phyloP scores from a whole-genome alignment of 305 asterid genomes.

The Fraxinus paxiana region DNA sequence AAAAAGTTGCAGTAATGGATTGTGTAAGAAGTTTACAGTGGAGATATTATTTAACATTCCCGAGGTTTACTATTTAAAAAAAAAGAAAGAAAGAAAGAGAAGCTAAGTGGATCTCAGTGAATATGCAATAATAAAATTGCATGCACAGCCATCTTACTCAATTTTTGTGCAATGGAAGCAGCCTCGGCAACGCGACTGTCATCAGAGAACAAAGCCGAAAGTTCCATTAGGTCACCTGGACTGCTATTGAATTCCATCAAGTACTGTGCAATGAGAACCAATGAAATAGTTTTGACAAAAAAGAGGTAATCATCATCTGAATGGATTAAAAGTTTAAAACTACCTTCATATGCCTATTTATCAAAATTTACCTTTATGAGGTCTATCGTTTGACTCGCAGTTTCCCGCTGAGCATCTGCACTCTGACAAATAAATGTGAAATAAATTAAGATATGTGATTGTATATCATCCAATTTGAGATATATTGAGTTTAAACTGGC shows the following conservation, averaged over 20 bases:
- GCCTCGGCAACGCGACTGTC: slow-evolving; percentile 98
- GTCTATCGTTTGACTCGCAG: slow-evolving; percentile 93
- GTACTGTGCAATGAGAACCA: slow-evolving; percentile 51
- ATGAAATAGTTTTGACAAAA: slow-evolving; percentile 9
- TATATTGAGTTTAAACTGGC: slow-evolving; percentile 15
- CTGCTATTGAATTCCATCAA: slow-evolving; percentile 98
- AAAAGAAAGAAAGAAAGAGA: no score
- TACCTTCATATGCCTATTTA: not conserved
- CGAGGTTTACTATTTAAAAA: not conserved
- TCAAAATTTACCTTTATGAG: slow-evolving; percentile 68
- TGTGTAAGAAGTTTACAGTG: not conserved
- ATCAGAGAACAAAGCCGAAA: slow-evolving; percentile 91
- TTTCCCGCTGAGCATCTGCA: slow-evolving; percentile 98
- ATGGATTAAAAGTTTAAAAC: slow-evolving; percentile 3
- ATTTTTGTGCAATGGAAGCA: slow-evolving; percentile 94
- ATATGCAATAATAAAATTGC: not conserved
- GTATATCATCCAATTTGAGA: slow-evolving; percentile 7
- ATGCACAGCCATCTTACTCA: slow-evolving; percentile 60
- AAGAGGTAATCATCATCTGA: not conserved
- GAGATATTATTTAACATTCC: not conserved
- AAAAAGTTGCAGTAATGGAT: not conserved
- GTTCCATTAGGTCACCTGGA: slow-evolving; percentile 97
- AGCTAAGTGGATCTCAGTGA: not conserved
- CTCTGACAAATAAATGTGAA: slow-evolving; percentile 41
- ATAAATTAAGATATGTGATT: not conserved